Base-by-base conservation (phyloP, 2,329 filamentous ascomycete genomes). In the Fusarium succisae region DNA sequence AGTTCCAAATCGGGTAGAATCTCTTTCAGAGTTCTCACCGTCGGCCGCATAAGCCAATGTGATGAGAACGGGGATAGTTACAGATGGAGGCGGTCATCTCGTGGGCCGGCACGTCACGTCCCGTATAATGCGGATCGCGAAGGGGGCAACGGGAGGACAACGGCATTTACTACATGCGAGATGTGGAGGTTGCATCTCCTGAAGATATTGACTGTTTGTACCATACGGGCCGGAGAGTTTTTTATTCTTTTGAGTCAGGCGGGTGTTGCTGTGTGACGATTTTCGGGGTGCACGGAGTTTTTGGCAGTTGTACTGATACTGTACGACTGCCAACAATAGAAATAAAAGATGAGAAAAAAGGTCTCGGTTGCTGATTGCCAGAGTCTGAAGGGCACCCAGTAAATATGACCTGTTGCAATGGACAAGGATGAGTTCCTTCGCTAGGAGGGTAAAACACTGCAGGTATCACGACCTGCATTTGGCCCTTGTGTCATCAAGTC, bases 281-380 rank as follows among this genome's bases (percentile, higher is more conserved):
- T 62, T 55, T 75, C 72, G 72, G 72, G 69, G 28, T 30, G 51
- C 57, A 73, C 72, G 57, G 56, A 45, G 26, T 60, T 55, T 64
- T 68, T 48, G 32, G 62, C 44, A 53, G 50, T 50, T 56, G 60
- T 38, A 65, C 48, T 15, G 12, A 68, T 28, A 44, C 17, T 43
- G 45, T 48, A 53, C n/a, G 32, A 50, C 43, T 30, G 20, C 32
- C 24, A 39, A 39, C 20, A 63, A 57, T 62, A 43, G 56, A 26
- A 43, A 47, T 8, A 17, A 28, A 24, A 22, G 35, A 37, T 38
- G 32, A 38, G 24, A 18, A 20, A 24, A 51, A 54, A 17, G 45
- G 24, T 28, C 11, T 41, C 24, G 20, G 51, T 55, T 51, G 39
- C 13, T 15, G 26, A n/a, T 20, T 37, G 32, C 20, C 17, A 24